Evolutionary conservation across 148 eudicot species (phyloP), one percentile per base, ranked within the genome.

Genomic region (Selenicereus undatus): DNA sequence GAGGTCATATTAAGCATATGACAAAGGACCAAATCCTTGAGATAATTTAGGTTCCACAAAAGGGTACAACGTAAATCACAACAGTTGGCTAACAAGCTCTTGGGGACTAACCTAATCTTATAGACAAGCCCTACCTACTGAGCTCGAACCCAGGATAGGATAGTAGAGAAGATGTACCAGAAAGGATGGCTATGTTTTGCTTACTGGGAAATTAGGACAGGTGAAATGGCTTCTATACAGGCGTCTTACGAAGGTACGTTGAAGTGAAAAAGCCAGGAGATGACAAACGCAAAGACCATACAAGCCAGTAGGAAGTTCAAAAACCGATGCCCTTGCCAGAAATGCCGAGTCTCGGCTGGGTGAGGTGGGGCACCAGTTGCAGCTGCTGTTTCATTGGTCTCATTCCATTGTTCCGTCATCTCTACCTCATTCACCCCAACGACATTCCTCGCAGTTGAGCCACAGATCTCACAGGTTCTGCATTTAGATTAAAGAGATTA

Each of bases 181-280:
- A 27, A 75, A 17, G 6, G 48, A 71, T 60, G 66, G 65, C 81
- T 48, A 48, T 14, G 8, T 48, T 48, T 10, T 48, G 52, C 52
- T 72, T 18, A 27, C 30, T 13, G 30, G 71, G 35, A 26, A 66
- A 21, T 21, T 74, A 74, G 62, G 29, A 29, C 30, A 56, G 60
- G 35, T 36, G 78, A 78, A 17, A 32, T 39, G 52, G 78, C 56
- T 83, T 84, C 76, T 78, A 78, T 81, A 87, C 83, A 74, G 13
- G 22, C 71, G 51, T 78, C 77, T 82, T 72, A 88, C 10, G 90
- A 90, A 9, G 94, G 94, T 69, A 91, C 92, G 27, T 92, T 92
- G 90, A 94, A 94, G 87, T 94, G 98, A 78, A 94, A 94, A 68
- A 94, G 93, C 98, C 98, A 94, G 32, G 98, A 94, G 74, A 94